Evolutionary conservation across 2,329 filamentous ascomycete species (phyloP).

Genomic region (Fusarium albidum): DNA sequence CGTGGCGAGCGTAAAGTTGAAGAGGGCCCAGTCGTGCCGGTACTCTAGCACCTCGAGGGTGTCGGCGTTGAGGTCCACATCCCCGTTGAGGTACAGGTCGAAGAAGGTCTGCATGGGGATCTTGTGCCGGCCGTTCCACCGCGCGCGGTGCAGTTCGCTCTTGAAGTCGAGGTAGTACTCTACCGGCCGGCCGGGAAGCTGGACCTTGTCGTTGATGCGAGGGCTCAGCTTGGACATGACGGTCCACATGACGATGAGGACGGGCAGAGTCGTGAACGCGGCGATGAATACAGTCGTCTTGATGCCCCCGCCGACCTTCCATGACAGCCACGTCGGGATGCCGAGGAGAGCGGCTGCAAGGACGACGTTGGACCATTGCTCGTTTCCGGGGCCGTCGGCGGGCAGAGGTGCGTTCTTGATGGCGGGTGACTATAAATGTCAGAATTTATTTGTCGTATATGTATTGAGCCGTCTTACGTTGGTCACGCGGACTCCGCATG

Average conservation of each 20-base stretch:
- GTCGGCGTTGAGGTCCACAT: constrained; percentile 96
- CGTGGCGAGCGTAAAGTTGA: constrained; percentile 86
- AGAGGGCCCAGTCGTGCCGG: constrained; percentile 96
- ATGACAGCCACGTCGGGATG: constrained; percentile 80
- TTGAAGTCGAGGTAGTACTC: constrained; percentile 92
- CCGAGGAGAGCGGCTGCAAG: constrained; percentile 73
- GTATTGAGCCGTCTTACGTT: constrained; percentile 21
- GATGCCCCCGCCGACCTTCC: constrained; percentile 83
- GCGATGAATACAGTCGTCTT: constrained; percentile 86
- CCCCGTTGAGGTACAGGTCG: constrained; percentile 96
- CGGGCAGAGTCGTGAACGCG: constrained; percentile 77
- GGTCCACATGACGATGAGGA: constrained; percentile 83
- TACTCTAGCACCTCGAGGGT: constrained; percentile 89
- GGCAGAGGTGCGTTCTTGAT: constrained; percentile 94
- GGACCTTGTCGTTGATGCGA: constrained; percentile 92
- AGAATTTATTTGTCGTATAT: too few species aligned
- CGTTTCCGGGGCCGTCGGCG: constrained; percentile 81
- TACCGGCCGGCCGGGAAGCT: constrained; percentile 83
- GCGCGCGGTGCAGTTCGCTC: constrained; percentile 64
- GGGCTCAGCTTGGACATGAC: constrained; percentile 80
- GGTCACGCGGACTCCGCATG: constrained; percentile 30
- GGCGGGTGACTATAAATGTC: constrained; percentile 72
- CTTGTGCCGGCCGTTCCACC: constrained; percentile 80
- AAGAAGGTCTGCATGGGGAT: constrained; percentile 94
- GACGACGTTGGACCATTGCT: constrained; percentile 82